These are phyloP conservation scores for Aureobasidium sp. DNA, from an alignment of 2,329 filamentous ascomycete species.

Conservation along the genomic window DNA sequence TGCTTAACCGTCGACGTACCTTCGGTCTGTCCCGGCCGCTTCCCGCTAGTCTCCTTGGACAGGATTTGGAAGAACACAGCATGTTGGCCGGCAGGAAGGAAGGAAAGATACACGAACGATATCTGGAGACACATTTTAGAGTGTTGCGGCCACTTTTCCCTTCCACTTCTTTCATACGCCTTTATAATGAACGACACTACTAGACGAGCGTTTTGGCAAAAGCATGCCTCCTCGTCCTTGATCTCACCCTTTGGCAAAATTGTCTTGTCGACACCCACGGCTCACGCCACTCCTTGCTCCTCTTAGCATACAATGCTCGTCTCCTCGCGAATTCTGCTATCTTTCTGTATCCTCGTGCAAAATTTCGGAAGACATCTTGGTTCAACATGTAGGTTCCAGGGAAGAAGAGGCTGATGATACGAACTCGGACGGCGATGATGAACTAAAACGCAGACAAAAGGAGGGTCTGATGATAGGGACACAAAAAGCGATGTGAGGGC, in stretches of 20 bases:
- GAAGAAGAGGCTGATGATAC: background rate
- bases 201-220: background rate
- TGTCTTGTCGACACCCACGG: background rate
- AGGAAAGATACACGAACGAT: background rate
- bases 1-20: background rate
- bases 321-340: background rate
- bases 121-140: background rate
- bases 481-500: background rate
- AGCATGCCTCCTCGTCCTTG: background rate
- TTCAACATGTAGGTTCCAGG: too few relatives aligned
- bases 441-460: background rate
- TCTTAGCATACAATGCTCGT: background rate
- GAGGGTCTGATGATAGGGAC: too few relatives aligned
- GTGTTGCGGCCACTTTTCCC: background rate
- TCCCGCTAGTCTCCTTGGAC: background rate
- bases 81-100: background rate
- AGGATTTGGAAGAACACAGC: background rate
- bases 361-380: too few relatives aligned
- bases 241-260: background rate
- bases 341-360: too few relatives aligned
- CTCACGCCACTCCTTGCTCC: background rate
- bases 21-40: background rate
- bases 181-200: background rate
- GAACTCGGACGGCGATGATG: background rate
- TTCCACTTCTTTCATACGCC: background rate